These are phyloP conservation scores for Bipolaris cookei DNA, from an alignment of 2,329 filamentous ascomycete species.

Conservation along the genomic window DNA sequence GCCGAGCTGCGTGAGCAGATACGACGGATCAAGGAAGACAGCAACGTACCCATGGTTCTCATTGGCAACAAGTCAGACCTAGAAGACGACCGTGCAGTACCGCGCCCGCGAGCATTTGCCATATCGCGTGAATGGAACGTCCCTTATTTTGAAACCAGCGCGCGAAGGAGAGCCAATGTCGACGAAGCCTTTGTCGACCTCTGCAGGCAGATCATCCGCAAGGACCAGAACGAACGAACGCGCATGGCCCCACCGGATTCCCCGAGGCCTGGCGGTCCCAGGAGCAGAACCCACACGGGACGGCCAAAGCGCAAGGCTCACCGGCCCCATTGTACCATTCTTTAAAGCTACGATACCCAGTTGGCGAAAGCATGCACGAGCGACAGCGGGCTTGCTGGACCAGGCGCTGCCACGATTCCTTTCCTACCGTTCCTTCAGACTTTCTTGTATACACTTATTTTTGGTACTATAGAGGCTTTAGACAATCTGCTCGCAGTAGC, in stretches of 20 bases:
- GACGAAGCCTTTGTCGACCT: slow-evolving; percentile 89
- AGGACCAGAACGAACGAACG: slow-evolving; percentile 61
- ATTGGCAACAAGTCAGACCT: slow-evolving; percentile 92
- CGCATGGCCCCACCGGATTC: slow-evolving; percentile 28
- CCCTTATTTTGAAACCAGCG: slow-evolving; percentile 90
- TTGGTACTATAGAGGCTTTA: slow-evolving; percentile 29
- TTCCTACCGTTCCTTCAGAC: slow-evolving; percentile 12
- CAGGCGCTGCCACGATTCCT: slow-evolving; percentile 22
- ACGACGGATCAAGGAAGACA: slow-evolving; percentile 87
- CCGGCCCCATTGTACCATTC: slow-evolving; percentile 37
- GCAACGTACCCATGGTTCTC: slow-evolving; percentile 83
- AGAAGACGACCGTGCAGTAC: slow-evolving; percentile 81
- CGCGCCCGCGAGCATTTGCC: slow-evolving; percentile 78
- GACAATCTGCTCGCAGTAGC: slow-evolving; percentile 28
- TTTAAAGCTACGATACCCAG: slow-evolving; percentile 36
- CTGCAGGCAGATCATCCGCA: slow-evolving; percentile 80
- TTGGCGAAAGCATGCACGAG: slow-evolving; percentile 19
- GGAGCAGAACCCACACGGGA: slow-evolving; percentile 15
- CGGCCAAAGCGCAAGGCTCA: slow-evolving; percentile 21
- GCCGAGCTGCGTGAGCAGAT: slow-evolving; percentile 85
- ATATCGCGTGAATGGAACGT: slow-evolving; percentile 87
- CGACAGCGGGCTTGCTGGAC: slow-evolving; percentile 33
- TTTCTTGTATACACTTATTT: slow-evolving; percentile 11
- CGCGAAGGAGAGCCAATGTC: slow-evolving; percentile 81
- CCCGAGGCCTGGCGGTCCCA: slow-evolving; percentile 18